Evolutionary conservation across 164 flowering plant genomes (phyloP), one percentile per base, ranked within the genome.

Genomic region (Nymphaea thermarum): DNA sequence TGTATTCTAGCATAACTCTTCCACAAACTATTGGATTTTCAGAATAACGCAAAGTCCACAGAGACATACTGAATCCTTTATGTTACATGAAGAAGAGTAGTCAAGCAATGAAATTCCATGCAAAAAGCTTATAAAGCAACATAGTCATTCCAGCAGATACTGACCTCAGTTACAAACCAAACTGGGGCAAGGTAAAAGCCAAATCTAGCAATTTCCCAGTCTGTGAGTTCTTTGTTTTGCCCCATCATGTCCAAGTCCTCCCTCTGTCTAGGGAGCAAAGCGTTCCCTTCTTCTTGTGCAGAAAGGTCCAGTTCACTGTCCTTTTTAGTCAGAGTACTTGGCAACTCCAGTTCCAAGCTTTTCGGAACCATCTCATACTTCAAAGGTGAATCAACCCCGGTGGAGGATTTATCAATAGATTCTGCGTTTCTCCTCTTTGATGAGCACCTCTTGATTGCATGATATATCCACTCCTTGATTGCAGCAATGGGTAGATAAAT

Each of bases 101-200:
- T 45, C 8, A 4, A 45, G 53, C 53, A 45, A 45, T 0, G 11
- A 45, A 45, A 5, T 45, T 5, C 53, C 5, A 10, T 45, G 36
- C 36, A 25, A 45, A 45, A 45, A 10, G 53, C 53, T 45, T 45
- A 10, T 45, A 10, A 45, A 45, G 53, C 5, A 45, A 45, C 53
- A 45, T 45, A 47, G 17, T 8, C 63, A 74, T 42, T 63, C 43
- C 6, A 68, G 64, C 6, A 62, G 67, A 51, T 16, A 7, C 70
- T 76, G 77, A 90, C 99, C 97, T 92, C 99, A 14, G 98, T 90
- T 64, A 88, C 10, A 74, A 95, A 95, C 99, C 99, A 95, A 70
- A 95, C 72, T 43, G 99, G 99, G 5, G 98, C 99, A 71, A 95
- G 75, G 72, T 83, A 92, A 79, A 92, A 85, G 63, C 97, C 93